Evolutionary conservation across 1,139 yeast species (phyloP), one percentile per base, ranked within the genome.

Genomic region (Hyphopichia fennica): DNA sequence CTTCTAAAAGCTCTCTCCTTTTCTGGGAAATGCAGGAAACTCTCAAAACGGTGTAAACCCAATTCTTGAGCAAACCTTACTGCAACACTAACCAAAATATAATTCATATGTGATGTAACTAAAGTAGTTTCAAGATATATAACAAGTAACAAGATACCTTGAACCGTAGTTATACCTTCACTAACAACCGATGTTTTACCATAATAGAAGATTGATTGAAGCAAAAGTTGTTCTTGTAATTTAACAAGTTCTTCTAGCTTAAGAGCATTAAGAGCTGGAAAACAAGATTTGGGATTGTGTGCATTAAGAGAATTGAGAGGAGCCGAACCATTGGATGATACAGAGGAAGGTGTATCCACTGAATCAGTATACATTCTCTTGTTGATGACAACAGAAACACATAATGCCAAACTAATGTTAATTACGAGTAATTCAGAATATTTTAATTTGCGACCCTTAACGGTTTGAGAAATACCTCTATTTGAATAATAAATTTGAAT

Each of bases 41-140:
- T 60, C 48, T 84, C 88, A 14, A 62, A 63, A 28, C 88, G 62
- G 53, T 86, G 87, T 19, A 87, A 62, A 0, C 95, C 95, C 43
- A 84, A 60, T 39, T 80, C 84, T 48, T 77, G 82, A 0, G 88
- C 87, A 49, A 70, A 75, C 42, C 88, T 65, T 2, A 80, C 71
- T 1, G 84, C 84, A 8, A 77, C 70, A 0, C 83, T 63, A 0
- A 72, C 56, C 10, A 83, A 52, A 29, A 72, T 63, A 50, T 71
- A 75, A 30, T 74, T 69, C 30, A 67, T 60, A 30, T 74, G 75
- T 15, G 79, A 69, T 5, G 67, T 57, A 13, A 75, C 57, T 53
- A 73, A 60, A 38, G 70, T 65, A 3, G 66, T 60, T 39, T 79
- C 82, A 9, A 78, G 62, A 51, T 72, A 77, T 3, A 69, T 48